Base-by-base conservation (phyloP, 305 asterid species). In the Petunia hybrid region DNA sequence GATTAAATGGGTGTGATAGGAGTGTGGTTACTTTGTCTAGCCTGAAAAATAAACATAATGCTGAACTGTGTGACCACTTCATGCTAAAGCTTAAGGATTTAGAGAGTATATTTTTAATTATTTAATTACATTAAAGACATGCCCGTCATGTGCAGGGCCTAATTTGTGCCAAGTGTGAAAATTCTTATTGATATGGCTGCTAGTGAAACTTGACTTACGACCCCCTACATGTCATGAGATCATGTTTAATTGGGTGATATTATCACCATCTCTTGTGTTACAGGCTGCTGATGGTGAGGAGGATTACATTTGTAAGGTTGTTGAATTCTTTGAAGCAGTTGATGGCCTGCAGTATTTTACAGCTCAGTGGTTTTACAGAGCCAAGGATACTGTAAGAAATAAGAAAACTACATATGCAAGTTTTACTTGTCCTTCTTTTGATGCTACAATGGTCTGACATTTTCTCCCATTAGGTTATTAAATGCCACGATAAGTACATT, bases 341-440 rank as follows among this genome's bases (percentile, higher is more conserved):
- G 92, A 87, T 39, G 92, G 90, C 14, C 84, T 75, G 69, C 88
- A 86, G 56, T 91, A 91, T 85, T 89, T 89, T 74, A 71, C 90
- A 76, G 92, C 91, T 74, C 96, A 91, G 69, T 92, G 97, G 96
- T 92, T 89, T 82, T 92, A 84, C 84, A 85, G 94, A 86, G 96
- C 97, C 0, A 91, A 91, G 83, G 97, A 92, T 83, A 92, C 97
- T 84, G 97, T 92, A 79, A 16, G 92, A 41, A 81, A 48, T 70
- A 45, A 8, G 38, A 57, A 70, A 8, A 70, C 60, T 6, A 42
- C 6, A 13, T 84, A 10, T n/a, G 56, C 12, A 78, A 51, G 40
- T 14, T 41, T 69, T 42, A 8, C 39, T 76, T 64, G 5, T 31
- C 59, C 67, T 1, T 65, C 16, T 81, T 62, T 35, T 46, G 39